Conservation (phyloP, 176 grass and related monocot species). For the Carex parvula region DNA sequence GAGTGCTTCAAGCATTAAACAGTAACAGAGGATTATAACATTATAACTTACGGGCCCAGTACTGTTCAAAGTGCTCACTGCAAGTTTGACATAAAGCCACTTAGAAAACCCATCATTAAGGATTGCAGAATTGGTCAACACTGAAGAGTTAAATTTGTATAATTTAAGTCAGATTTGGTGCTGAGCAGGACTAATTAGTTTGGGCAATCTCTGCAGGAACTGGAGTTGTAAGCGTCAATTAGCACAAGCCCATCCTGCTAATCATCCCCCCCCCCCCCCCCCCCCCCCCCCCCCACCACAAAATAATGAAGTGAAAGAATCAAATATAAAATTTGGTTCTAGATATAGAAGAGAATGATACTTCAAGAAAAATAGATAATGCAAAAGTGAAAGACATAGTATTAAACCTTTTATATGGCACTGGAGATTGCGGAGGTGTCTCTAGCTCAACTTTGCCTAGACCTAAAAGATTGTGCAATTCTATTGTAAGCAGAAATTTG, state of each 20-base stretch:
- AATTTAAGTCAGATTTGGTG: background rate
- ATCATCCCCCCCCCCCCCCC: no score
- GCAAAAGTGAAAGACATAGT: background rate
- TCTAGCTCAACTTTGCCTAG: constrained; percentile 23
- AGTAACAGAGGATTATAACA: background rate
- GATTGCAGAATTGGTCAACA: background rate
- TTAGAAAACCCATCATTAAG: background rate
- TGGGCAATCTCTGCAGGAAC: background rate
- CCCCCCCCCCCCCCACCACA: no score
- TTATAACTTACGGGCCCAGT: background rate
- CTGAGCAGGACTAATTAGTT: constrained; percentile 7
- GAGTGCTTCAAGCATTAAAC: background rate
- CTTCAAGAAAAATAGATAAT: background rate
- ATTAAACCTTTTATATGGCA: constrained; percentile 23
- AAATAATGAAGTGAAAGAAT: background rate
- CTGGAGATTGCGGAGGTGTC: constrained; percentile 21
- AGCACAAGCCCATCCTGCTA: background rate
- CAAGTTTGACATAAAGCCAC: background rate
- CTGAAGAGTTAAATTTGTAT: background rate
- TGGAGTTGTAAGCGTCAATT: background rate
- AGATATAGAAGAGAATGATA: background rate
- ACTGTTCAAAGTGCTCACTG: background rate
- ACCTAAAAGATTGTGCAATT: constrained; percentile 11
- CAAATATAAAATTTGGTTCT: background rate
- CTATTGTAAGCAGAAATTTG: background rate